phyloP scores from a whole-genome alignment of 805 yeast genomes.

The Ogataea pilisensis region DNA sequence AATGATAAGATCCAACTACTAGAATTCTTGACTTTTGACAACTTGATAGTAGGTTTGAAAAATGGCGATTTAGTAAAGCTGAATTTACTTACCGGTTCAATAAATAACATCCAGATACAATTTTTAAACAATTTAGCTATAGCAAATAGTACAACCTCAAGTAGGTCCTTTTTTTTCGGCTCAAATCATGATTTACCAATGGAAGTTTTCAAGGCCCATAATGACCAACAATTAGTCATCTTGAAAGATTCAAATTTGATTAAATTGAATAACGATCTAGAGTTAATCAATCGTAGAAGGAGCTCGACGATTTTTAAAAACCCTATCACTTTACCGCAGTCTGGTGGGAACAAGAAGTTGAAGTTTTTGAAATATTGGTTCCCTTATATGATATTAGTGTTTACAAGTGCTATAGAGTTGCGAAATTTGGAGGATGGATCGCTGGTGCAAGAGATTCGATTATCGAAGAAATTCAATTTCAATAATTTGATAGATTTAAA shows the following conservation, averaged over 20 bases:
- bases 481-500: constrained; percentile 15
- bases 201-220: constrained; percentile 21
- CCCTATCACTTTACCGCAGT: constrained; percentile 12
- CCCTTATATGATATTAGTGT: constrained; percentile 36
- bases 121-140: constrained; percentile 14
- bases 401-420: constrained; percentile 32
- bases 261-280: constrained; percentile 20
- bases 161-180: constrained; percentile 20
- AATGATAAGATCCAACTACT: constrained; percentile 22
- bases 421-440: constrained; percentile 35
- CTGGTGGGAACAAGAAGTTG: neutral
- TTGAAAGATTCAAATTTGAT: constrained; percentile 24
- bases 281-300: constrained; percentile 15
- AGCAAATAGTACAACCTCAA: constrained; percentile 4
- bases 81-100: constrained; percentile 11
- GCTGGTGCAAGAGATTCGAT: constrained; percentile 29
- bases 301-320: constrained; percentile 19
- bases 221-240: constrained; percentile 24
- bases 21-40: constrained; percentile 23
- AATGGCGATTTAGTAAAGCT: constrained; percentile 23
- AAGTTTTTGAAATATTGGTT: constrained; percentile 30
- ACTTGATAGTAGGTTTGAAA: constrained; percentile 19
- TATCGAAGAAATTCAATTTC: constrained; percentile 1
- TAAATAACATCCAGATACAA: constrained; percentile 22
- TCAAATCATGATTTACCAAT: constrained; percentile 11